Conservation (phyloP, 1,139 yeast genomes). For the Ogataea hybrid region DNA sequence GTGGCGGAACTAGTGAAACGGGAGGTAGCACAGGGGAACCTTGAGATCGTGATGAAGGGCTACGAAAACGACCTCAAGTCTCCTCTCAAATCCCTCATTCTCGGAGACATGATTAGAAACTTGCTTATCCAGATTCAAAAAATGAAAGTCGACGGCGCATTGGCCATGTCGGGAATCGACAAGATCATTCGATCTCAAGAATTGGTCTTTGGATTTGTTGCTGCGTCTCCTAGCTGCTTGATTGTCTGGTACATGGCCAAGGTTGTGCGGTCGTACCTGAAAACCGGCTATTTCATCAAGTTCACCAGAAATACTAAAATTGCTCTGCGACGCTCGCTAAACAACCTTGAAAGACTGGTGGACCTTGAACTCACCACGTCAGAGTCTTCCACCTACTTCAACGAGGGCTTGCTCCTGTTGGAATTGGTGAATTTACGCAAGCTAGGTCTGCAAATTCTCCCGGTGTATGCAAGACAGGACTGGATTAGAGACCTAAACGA, state of each 20-base stretch:
- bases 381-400: constrained; percentile 24
- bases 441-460: constrained; percentile 47
- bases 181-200: constrained; percentile 87
- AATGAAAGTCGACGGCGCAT: constrained; percentile 91
- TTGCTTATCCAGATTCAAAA: constrained; percentile 88
- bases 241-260: constrained; percentile 47
- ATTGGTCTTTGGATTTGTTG: constrained; percentile 85
- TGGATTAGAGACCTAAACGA: constrained; percentile 60
- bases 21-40: constrained; percentile 62
- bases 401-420: constrained; percentile 54
- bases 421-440: constrained; percentile 55
- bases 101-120: constrained; percentile 74
- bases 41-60: constrained; percentile 73
- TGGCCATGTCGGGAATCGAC: constrained; percentile 89
- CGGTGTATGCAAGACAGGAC: constrained; percentile 43
- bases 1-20: constrained; percentile 5
- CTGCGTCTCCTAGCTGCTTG: constrained; percentile 76
- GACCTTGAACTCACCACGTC: constrained; percentile 18
- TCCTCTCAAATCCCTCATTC: constrained; percentile 62
- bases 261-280: constrained; percentile 28
- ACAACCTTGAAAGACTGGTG: constrained; percentile 55
- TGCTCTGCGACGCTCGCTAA: constrained; percentile 51
- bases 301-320: constrained; percentile 42
- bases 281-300: constrained; percentile 40
- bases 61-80: constrained; percentile 74